A percentile compares a stretch with the other conserved stretches of the same genome.
Conservation (phyloP, 192 early-diverging fungal genomes). For the Podila epicladia region DNA sequence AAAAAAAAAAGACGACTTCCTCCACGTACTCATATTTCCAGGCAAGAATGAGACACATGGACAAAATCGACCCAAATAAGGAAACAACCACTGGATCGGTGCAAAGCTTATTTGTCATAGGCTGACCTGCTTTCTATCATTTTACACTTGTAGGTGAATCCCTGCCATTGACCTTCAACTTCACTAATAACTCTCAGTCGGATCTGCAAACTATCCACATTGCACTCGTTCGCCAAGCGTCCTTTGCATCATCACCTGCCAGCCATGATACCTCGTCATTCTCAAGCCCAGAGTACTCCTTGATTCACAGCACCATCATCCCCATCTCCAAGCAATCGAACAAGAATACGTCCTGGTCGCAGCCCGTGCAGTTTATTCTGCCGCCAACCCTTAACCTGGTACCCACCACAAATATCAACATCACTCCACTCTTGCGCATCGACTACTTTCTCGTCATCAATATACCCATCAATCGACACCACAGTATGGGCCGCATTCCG, state of each 20-base stretch:
- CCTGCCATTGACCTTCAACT: conserved; percentile 11
- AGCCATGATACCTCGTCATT: background rate
- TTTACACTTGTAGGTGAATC: conserved; percentile 11
- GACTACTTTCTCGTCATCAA: conserved; percentile 24
- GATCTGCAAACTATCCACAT: conserved; percentile 29
- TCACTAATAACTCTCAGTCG: conserved; percentile 18
- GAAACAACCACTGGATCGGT: background rate
- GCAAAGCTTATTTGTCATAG: background rate
- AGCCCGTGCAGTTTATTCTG: conserved; percentile 31
- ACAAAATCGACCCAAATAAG: background rate
- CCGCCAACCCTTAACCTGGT: conserved; percentile 11
- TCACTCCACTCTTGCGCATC: conserved; percentile 23
- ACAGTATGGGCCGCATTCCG: conserved; percentile 17
- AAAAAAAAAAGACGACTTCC: background rate
- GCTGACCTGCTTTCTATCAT: background rate
- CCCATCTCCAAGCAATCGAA: conserved; percentile 23
- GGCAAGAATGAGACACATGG: background rate
- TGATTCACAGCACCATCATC: conserved; percentile 21
- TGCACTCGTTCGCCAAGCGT: conserved; percentile 22
- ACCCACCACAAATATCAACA: conserved; percentile 10
- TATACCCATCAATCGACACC: conserved; percentile 17
- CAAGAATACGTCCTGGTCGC: conserved; percentile 18
- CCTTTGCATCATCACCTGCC: background rate
- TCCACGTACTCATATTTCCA: background rate
- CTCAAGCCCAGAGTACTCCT: conserved; percentile 1